Conservation (phyloP, 768 basidiomycete species). For the Boletus reticulatus region DNA sequence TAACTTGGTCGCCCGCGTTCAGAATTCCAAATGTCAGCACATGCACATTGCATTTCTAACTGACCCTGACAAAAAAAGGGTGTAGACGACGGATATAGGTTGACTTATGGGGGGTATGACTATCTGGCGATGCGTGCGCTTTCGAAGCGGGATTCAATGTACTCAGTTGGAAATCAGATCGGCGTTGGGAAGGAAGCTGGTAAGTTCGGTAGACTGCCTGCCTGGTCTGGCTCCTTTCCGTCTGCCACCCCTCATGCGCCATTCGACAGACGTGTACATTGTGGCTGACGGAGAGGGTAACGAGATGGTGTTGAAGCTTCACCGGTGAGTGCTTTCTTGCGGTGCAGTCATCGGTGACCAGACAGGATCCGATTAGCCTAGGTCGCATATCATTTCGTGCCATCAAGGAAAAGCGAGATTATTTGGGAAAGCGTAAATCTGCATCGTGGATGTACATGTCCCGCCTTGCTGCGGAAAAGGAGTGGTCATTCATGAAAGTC, state of each 20-base stretch:
- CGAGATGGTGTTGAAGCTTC: conserved; percentile 90
- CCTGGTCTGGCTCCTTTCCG: neutral
- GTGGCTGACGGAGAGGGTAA: conserved; percentile 83
- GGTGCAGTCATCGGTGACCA: neutral
- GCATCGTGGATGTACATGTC: conserved; percentile 99
- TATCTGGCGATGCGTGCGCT: conserved; percentile 92
- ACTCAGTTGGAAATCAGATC: conserved; percentile 95
- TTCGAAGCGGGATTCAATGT: conserved; percentile 84
- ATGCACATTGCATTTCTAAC: neutral
- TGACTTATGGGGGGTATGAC: conserved; percentile 99
- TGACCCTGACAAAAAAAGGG: neutral
- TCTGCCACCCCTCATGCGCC: conserved; percentile 4
- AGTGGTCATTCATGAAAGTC: conserved; percentile 99
- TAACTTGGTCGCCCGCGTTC: conserved; percentile 84
- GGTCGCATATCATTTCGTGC: conserved; percentile 97
- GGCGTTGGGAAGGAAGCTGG: conserved; percentile 99
- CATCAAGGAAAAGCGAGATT: conserved; percentile 96
- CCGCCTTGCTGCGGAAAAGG: conserved; percentile 92
- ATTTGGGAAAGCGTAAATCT: conserved; percentile 90
- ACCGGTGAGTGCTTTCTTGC: conserved; percentile 54
- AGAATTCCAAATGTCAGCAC: conserved; percentile 83
- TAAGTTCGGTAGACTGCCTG: conserved; percentile 29
- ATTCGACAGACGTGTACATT: conserved; percentile 69
- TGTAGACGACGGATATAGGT: conserved; percentile 91
- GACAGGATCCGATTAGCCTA: conserved; percentile 50